Evolutionary conservation across 2,329 filamentous ascomycete species (phyloP).

Genomic region (Aspergillus eucalypticola): DNA sequence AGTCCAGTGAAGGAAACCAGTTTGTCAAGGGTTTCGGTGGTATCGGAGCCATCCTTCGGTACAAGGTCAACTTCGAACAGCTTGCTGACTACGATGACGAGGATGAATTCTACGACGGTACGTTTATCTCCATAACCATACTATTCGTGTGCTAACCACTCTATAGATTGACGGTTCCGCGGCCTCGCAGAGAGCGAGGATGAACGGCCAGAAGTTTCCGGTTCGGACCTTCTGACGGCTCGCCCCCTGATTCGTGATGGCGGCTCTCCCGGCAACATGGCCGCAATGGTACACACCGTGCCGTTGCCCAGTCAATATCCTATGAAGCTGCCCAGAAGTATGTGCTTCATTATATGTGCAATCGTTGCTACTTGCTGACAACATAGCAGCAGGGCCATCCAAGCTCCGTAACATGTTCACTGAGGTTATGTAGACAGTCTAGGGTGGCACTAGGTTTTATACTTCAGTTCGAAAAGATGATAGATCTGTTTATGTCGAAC

Average conservation of each 20-base stretch:
- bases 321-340: constrained; percentile 44
- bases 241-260: constrained; percentile 44
- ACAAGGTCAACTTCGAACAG: constrained; percentile 99
- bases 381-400: constrained; percentile 40
- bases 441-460: constrained; percentile 30
- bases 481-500: constrained; percentile 19
- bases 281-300: constrained; percentile 33
- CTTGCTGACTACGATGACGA: constrained; percentile 87
- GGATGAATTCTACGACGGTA: constrained; percentile 85
- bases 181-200: constrained; percentile 87
- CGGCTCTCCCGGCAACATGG: constrained; percentile 36
- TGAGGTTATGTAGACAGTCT: constrained; percentile 27
- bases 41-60: constrained; percentile 93
- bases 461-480: constrained; percentile 29
- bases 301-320: constrained; percentile 34
- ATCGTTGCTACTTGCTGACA: background rate
- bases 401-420: constrained; percentile 43
- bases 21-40: constrained; percentile 99
- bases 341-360: constrained; percentile 12
- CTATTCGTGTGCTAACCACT: constrained; percentile 7
- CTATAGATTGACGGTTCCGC: constrained; percentile 81
- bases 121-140: constrained; percentile 4
- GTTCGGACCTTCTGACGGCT: constrained; percentile 57
- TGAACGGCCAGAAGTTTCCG: constrained; percentile 63
- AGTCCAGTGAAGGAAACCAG: constrained; percentile 97